Percentiles rank a stretch among this genome's conserved stretches.
Evolutionary conservation across 2,329 filamentous ascomycete genomes (phyloP).

Genomic region (Hypoxylon sp.): DNA sequence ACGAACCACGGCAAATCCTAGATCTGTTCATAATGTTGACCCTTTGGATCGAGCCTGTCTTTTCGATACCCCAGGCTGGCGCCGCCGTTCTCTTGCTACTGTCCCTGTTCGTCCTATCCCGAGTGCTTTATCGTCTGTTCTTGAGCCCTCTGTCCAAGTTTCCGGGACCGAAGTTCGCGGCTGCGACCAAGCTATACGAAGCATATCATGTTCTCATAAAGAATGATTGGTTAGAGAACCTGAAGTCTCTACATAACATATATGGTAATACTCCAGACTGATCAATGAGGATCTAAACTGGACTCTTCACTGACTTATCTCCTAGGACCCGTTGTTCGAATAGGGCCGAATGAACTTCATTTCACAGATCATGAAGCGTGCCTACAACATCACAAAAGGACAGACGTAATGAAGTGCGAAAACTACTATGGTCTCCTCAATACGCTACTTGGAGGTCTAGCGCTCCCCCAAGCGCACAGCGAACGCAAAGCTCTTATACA

Average conservation of each 20-base stretch:
- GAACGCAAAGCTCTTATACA: slow-evolving; percentile 16
- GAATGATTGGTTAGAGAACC: slow-evolving; percentile 17
- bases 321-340: slow-evolving; percentile 16
- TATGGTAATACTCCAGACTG: background rate
- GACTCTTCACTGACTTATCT: background rate
- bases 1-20: background rate
- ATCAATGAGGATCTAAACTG: background rate
- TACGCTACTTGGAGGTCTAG: slow-evolving; percentile 1
- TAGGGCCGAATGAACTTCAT: slow-evolving; percentile 22
- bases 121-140: slow-evolving; percentile 10
- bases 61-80: background rate
- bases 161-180: slow-evolving; percentile 8
- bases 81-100: background rate
- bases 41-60: slow-evolving; percentile 2
- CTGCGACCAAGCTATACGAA: slow-evolving; percentile 7
- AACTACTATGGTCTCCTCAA: slow-evolving; percentile 15
- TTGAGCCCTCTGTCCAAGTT: slow-evolving; percentile 13
- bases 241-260: slow-evolving; percentile 8
- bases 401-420: slow-evolving; percentile 10
- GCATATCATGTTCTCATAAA: slow-evolving; percentile 17
- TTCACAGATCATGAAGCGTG: slow-evolving; percentile 20
- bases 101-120: background rate
- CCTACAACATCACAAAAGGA: slow-evolving; percentile 3
- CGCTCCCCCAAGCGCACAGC: slow-evolving; percentile 11
- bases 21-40: background rate